Evolutionary conservation across 768 basidiomycete species (phyloP), one percentile per base, ranked within the genome.

Genomic region (Omphalotus guepiniiformis): DNA sequence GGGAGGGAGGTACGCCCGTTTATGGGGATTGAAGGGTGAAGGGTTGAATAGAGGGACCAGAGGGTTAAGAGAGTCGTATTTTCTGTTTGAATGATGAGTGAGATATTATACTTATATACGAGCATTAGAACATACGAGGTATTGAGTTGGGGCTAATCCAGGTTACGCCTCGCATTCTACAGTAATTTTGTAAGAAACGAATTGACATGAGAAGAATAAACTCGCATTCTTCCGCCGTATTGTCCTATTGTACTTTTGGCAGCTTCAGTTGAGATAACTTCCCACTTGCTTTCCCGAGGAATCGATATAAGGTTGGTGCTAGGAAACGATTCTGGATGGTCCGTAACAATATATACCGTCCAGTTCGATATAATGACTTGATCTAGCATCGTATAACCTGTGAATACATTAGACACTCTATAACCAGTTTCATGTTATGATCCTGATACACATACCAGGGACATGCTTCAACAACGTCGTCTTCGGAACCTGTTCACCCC

Each of bases 341-440:
- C 83, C 3, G 83, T 78, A 28, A 94, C 82, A 49, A 94, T 63
- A 62, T 81, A 89, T 51, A 90, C 75, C 2, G 80, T 80, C 8
- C 82, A 82, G 53, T 86, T 82, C 55, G 76, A 70, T n/a, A 87
- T 64, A 57, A 85, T 79, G n/a, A 90, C 73, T 51, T 89, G 85
- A 56, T 93, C 88, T 47, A 94, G 69, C 36, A 93, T 78, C 1
- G 88, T 91, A 66, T 83, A 89, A 3, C 93, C 93, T 93, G 54
- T 28, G 34, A 23, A 26, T 28, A 38, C 9, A 19, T 48, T 18
- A n/a, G 29, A 19, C 12, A 28, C 41, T 12, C 21, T 11, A 11
- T 23, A 22, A 30, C 2, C 8, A 3, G 6, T 13, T 38, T 11
- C 16, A 42, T 42, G n/a, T 23, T 25, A 27, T 2, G n/a, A 4